Percentiles rank a stretch among this genome's conserved stretches.
phyloP scores from a whole-genome alignment of 1,139 yeast genomes.

The Pichia sp. region DNA sequence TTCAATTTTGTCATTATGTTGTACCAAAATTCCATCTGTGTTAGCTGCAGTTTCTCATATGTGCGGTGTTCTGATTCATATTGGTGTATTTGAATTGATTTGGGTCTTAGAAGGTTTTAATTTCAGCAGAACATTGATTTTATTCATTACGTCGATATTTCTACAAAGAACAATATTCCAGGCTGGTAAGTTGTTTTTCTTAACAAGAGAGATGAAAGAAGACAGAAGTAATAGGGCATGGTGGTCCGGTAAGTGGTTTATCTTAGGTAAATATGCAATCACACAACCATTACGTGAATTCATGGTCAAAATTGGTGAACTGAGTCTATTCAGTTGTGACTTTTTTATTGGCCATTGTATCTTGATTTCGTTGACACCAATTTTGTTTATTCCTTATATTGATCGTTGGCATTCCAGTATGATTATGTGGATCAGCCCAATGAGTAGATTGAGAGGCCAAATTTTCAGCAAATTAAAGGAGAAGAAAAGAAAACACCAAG shows the following conservation, averaged over 20 bases:
- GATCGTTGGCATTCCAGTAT: slow-evolving; percentile 79
- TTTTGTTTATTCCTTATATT: slow-evolving; percentile 64
- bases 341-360: slow-evolving; percentile 67
- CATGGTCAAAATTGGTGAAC: slow-evolving; percentile 64
- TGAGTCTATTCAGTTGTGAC: slow-evolving; percentile 68
- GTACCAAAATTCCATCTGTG: slow-evolving; percentile 31
- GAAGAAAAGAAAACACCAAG: slow-evolving; percentile 38
- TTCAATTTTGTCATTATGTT: slow-evolving; percentile 41
- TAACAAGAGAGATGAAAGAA: slow-evolving; percentile 60
- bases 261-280: slow-evolving; percentile 50
- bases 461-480: slow-evolving; percentile 38
- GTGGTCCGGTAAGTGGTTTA: slow-evolving; percentile 86
- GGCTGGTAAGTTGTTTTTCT: slow-evolving; percentile 41
- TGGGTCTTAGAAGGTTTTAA: slow-evolving; percentile 67
- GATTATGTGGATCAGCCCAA: slow-evolving; percentile 79
- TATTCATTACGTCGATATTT: slow-evolving; percentile 53
- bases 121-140: slow-evolving; percentile 54
- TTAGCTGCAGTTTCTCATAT: slow-evolving; percentile 54
- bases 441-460: slow-evolving; percentile 45
- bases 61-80: slow-evolving; percentile 49
- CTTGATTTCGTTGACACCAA: slow-evolving; percentile 58
- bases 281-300: slow-evolving; percentile 72
- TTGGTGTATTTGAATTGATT: slow-evolving; percentile 56
- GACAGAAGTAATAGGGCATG: slow-evolving; percentile 64
- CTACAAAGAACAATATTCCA: slow-evolving; percentile 55